These are phyloP conservation scores for Dendrobium officinale DNA, from an alignment of 106 monocot genomes.

Conservation along the genomic window DNA sequence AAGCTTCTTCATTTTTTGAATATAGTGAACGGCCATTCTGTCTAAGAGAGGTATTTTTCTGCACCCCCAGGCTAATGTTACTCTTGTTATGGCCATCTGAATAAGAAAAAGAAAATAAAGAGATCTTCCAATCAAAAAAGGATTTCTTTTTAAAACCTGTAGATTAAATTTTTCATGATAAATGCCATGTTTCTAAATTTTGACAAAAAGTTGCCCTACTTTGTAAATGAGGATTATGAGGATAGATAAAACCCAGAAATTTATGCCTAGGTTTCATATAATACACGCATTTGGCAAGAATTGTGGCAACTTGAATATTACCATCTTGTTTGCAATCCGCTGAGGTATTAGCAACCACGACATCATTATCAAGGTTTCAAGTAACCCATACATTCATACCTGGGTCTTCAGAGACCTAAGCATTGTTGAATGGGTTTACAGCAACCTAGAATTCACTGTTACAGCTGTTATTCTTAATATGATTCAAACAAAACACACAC, in stretches of 20 bases:
- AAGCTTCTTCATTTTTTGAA: conserved; percentile 21
- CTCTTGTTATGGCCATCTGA: neutral
- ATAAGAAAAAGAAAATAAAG: neutral
- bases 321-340: too few species aligned
- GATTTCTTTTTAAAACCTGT: too few species aligned
- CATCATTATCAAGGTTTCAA: too few species aligned
- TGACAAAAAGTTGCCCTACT: neutral
- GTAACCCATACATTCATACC: neutral
- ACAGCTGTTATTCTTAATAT: neutral
- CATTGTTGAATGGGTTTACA: neutral
- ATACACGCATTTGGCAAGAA: too few species aligned
- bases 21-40: conserved; percentile 13
- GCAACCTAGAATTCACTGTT: neutral
- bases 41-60: conserved; percentile 11
- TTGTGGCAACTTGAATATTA: too few species aligned
- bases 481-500: neutral
- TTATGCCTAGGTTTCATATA: neutral
- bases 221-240: neutral
- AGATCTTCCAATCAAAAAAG: neutral
- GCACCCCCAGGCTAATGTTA: conserved; percentile 10
- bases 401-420: neutral
- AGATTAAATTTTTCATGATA: too few species aligned
- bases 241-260: neutral
- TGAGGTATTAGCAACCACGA: too few species aligned
- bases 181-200: neutral